Base-by-base conservation (phyloP, 108 stramenopile genomes). In the Aureococcus anophagefferens region DNA sequence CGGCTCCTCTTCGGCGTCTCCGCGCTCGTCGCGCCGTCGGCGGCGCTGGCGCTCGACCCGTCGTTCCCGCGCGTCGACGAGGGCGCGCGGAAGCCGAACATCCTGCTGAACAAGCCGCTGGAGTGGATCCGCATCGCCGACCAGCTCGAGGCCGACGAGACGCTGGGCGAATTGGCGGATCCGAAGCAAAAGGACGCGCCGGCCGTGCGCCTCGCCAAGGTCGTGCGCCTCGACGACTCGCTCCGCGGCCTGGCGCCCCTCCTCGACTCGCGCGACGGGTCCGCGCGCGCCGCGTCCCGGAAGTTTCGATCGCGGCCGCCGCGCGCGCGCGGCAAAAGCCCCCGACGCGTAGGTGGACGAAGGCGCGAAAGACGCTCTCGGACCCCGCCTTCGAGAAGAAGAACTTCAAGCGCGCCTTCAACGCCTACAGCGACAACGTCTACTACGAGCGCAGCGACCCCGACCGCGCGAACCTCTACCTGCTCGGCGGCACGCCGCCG, bases 401-500 rank as follows among this genome's bases (percentile, higher is more conserved):
- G 37, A 67, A 35, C 68, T 35, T 75, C 36, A 75, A 75, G 68
- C 73, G 73, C 34, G 75, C 37, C 13, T 75, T 75, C 68, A 75
- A 75, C 75, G 73, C 73, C 31, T 75, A 75, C 67, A 69, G 68
- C 37, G 75, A 75, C 66, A 75, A 75, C 34, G 74, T 75, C 34
- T 75, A 75, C 44, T 75, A 75, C 34, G 29, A 73, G 72, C 46
- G 33, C 51, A 68, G 21, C 68, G 29, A 35, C 5, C 13, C 75
- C n/a, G 75, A 74, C 29, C 67, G 75, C 25, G 75, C 74, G 32
- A 75, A 75, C 75, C 74, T 74, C 65, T 75, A 75, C 75, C 75
- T 75, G 5, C 75, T 74, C 67, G 75, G 75, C 67, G 75, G 75
- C 30, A 73, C 75, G 13, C 74, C 73, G 5, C 75, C 75, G 15